Conservation (phyloP, 495 filamentous ascomycete genomes). For the Antarctomyces pellizariae region DNA sequence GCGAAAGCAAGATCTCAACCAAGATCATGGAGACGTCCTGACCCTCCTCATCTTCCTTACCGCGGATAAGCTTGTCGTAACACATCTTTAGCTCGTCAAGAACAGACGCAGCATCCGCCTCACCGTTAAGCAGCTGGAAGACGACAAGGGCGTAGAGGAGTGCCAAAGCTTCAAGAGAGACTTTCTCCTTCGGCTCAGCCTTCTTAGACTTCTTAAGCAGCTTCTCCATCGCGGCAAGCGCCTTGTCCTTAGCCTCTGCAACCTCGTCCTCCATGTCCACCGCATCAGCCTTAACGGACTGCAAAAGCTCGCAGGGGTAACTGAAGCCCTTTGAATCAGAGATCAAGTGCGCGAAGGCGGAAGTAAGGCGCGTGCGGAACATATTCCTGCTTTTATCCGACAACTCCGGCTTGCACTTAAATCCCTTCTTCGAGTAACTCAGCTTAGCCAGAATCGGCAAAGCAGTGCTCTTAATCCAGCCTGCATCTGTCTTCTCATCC, state of each 20-base stretch:
- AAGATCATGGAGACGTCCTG: conserved; percentile 46
- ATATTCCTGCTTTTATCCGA: conserved; percentile 39
- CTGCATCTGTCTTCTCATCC: conserved; percentile 7
- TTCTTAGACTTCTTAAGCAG: conserved; percentile 35
- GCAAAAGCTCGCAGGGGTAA: conserved; percentile 23
- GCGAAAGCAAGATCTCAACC: conserved; percentile 68
- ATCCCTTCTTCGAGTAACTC: conserved; percentile 20
- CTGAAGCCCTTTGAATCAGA: conserved; percentile 30
- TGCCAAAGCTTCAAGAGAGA: conserved; percentile 35
- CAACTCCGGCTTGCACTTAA: conserved; percentile 22
- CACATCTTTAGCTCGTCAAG: conserved; percentile 51
- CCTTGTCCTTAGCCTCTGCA: conserved; percentile 29
- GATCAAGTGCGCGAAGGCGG: conserved; percentile 41
- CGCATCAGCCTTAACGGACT: conserved; percentile 23
- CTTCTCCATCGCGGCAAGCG: conserved; percentile 41
- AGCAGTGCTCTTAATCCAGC: conserved; percentile 17
- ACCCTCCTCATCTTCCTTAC: conserved; percentile 27
- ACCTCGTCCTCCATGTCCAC: conserved; percentile 40
- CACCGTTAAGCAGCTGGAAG: conserved; percentile 71
- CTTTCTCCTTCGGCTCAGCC: conserved; percentile 16
- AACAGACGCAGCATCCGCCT: conserved; percentile 56
- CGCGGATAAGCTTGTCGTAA: conserved; percentile 34
- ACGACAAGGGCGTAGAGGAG: conserved; percentile 71
- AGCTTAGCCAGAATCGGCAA: conserved; percentile 22
- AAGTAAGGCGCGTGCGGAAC: conserved; percentile 39